Percentiles rank a stretch among this genome's conserved stretches.
These are phyloP conservation scores for Metschnikowia gelsemii DNA, from an alignment of 805 yeast species.

Conservation along the genomic window DNA sequence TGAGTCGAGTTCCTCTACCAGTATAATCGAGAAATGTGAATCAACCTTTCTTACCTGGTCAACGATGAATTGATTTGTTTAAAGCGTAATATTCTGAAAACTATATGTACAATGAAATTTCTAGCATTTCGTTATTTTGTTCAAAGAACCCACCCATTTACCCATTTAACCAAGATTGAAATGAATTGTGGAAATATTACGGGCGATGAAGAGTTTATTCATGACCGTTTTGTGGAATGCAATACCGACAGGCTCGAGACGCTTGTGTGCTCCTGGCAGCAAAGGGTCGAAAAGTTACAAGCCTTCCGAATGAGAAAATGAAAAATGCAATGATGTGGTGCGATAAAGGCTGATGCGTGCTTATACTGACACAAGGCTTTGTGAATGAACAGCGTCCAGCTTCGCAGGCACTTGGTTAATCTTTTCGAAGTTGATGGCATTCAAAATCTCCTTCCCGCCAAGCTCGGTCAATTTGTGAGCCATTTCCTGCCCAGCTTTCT, in stretches of 20 bases:
- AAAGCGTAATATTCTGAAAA: constrained; percentile 1
- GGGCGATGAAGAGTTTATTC: constrained; percentile 1
- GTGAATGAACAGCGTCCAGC: not conserved
- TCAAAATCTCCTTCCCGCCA: constrained; percentile 85
- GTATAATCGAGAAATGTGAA: no score
- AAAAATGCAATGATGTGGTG: constrained; percentile 9
- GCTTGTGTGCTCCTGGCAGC: not conserved
- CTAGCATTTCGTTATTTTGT: not conserved
- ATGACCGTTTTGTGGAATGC: constrained; percentile 10
- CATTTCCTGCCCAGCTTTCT: constrained; percentile 62
- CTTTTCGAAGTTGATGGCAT: constrained; percentile 70
- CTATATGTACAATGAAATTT: constrained; percentile 4
- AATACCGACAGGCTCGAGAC: constrained; percentile 2
- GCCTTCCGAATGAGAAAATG: constrained; percentile 2
- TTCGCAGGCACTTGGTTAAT: constrained; percentile 42
- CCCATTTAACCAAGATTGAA: constrained; percentile 4
- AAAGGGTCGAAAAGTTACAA: constrained; percentile 1
- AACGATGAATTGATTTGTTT: not conserved
- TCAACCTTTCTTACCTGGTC: no score
- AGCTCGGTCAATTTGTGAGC: constrained; percentile 64
- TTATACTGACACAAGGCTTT: not conserved
- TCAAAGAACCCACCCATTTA: constrained; percentile 1
- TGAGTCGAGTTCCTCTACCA: no score
- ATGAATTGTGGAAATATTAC: constrained; percentile 3
- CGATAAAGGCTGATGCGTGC: not conserved